Evolutionary conservation across 169 alveolate genomes (phyloP).

Genomic region (Babesia bovis): DNA sequence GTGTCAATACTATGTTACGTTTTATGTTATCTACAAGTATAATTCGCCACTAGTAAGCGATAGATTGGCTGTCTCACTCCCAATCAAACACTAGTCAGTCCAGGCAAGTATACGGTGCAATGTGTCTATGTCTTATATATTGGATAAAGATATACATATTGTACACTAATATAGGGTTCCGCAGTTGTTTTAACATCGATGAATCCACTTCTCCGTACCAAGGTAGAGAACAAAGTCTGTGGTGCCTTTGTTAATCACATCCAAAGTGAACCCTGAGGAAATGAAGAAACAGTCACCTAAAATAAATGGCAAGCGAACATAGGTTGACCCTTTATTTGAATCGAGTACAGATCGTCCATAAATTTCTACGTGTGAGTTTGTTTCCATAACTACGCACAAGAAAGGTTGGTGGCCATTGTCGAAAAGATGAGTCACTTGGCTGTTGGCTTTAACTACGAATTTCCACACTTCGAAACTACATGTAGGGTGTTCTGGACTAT

Average conservation of each 20-base stretch:
- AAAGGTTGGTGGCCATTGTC: constrained; percentile 23
- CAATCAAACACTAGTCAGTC: too few species aligned
- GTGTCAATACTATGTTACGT: too few species aligned
- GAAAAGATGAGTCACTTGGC: constrained; percentile 12
- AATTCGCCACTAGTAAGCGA: too few species aligned
- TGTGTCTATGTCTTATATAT: too few species aligned
- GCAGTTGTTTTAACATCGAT: too few species aligned
- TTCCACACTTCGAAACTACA: constrained; percentile 42
- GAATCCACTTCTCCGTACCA: constrained; percentile 29
- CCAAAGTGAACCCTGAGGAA: constrained; percentile 18
- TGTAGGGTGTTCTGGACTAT: constrained; percentile 36
- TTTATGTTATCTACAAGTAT: too few species aligned
- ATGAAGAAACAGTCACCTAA: constrained; percentile 46
- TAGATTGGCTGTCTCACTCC: too few species aligned
- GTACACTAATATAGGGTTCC: too few species aligned
- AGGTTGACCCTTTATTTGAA: not conserved
- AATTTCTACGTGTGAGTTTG: constrained; percentile 21
- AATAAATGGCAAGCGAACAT: not conserved
- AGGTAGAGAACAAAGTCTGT: constrained; percentile 41
- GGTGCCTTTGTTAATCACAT: constrained; percentile 20
- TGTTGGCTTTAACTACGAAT: constrained; percentile 18
- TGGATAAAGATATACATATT: too few species aligned
- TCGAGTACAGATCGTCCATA: not conserved
- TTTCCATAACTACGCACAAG: constrained; percentile 20
- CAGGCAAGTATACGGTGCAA: too few species aligned